These are phyloP conservation scores for Fusarium brachygibbosum DNA, from an alignment of 2,329 filamentous ascomycete genomes.

Conservation along the genomic window DNA sequence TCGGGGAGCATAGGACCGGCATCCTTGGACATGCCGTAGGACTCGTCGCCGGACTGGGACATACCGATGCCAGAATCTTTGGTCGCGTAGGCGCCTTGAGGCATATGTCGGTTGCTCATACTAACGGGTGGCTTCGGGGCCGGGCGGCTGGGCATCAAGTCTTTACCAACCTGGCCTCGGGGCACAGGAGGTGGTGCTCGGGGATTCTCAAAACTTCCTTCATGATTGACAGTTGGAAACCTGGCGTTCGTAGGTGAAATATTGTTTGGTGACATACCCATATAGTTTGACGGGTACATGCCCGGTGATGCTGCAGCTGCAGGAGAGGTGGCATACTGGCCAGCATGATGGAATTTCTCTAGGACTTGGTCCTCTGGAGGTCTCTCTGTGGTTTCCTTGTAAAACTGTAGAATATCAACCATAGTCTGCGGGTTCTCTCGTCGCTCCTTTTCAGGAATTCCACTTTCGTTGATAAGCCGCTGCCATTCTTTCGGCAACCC, in stretches of 20 bases:
- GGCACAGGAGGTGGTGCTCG: conserved; percentile 92
- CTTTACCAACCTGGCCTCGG: conserved; percentile 63
- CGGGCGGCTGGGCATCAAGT: conserved; percentile 81
- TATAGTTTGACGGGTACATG: conserved; percentile 68
- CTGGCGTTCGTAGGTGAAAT: conserved; percentile 87
- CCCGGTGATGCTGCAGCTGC: conserved; percentile 64
- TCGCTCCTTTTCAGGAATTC: conserved; percentile 95
- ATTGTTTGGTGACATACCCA: conserved; percentile 72
- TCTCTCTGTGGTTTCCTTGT: conserved; percentile 90
- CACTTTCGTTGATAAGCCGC: conserved; percentile 92
- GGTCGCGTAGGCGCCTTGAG: conserved; percentile 63
- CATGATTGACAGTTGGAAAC: conserved; percentile 86
- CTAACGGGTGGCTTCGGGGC: conserved; percentile 87
- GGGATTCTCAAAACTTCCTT: conserved; percentile 97
- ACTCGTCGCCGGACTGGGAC: conserved; percentile 70
- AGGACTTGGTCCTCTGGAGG: conserved; percentile 88
- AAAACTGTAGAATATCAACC: conserved; percentile 95
- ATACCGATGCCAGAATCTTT: conserved; percentile 76
- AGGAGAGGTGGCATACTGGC: conserved; percentile 62
- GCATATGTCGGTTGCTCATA: conserved; percentile 68
- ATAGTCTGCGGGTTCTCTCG: conserved; percentile 96
- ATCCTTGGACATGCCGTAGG: conserved; percentile 66
- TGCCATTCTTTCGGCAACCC: conserved; percentile 99
- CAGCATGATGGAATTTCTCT: conserved; percentile 95
- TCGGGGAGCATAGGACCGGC: conserved; percentile 72